Evolutionary conservation across 2,329 filamentous ascomycete genomes (phyloP).

Genomic region (Fusarium paranaense): DNA sequence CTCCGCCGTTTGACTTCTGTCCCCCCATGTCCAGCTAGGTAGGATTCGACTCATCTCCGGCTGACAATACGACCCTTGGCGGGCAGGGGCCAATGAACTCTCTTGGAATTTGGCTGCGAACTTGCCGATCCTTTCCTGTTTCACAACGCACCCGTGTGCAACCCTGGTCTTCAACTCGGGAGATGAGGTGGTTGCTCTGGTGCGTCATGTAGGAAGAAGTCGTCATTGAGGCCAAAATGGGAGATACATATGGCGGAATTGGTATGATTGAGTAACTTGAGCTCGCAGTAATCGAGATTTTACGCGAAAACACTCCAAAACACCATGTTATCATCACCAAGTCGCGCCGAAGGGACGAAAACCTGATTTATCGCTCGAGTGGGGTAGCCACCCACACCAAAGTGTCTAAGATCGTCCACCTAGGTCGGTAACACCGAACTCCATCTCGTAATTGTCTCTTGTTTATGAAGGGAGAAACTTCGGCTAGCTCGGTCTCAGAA

Average conservation of each 20-base stretch:
- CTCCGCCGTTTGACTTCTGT: neutral
- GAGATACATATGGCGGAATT: neutral
- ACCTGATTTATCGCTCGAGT: conserved; percentile 5
- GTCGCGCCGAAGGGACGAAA: conserved; percentile 1
- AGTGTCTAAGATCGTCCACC: conserved; percentile 26
- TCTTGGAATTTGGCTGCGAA: neutral
- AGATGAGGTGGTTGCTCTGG: neutral
- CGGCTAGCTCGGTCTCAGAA: conserved; percentile 18
- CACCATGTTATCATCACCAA: neutral
- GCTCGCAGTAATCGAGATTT: too few relatives aligned
- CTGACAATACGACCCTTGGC: neutral
- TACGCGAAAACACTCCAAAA: neutral
- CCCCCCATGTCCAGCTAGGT: neutral
- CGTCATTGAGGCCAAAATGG: neutral
- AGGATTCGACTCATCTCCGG: neutral
- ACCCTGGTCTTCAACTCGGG: conserved; percentile 9
- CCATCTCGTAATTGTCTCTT: conserved; percentile 1
- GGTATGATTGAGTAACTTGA: neutral
- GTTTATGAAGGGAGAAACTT: conserved; percentile 18
- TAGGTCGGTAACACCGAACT: conserved; percentile 2
- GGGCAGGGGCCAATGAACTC: neutral
- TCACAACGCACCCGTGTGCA: neutral
- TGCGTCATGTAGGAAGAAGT: neutral
- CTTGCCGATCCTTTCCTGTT: conserved; percentile 7
- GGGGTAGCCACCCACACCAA: conserved; percentile 16